phyloP scores from a whole-genome alignment of 2,329 filamentous ascomycete species.

The Pyrenophora seminiperda region DNA sequence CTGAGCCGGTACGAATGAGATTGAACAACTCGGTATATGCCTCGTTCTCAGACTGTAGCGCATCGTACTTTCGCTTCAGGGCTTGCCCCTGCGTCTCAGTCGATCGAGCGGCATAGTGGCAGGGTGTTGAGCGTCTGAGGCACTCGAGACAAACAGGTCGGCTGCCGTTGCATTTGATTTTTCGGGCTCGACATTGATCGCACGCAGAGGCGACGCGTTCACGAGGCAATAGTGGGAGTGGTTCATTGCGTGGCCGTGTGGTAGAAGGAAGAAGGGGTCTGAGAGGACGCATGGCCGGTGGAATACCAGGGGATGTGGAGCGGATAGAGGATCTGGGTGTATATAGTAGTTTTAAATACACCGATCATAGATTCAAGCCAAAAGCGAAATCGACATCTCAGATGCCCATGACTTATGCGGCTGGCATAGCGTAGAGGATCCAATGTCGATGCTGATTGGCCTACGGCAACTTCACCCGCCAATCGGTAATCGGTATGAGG shows the following conservation, averaged over 20 bases:
- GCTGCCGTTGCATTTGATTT: slow-evolving; percentile 15
- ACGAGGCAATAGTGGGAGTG: slow-evolving; percentile 2
- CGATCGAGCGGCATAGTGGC: slow-evolving; percentile 8
- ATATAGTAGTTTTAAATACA: background rate
- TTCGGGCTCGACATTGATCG: slow-evolving; percentile 11
- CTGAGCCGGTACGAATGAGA: slow-evolving; percentile 15
- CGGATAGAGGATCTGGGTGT: background rate
- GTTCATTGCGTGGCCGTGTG: slow-evolving; percentile 6
- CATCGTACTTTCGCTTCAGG: slow-evolving; percentile 19
- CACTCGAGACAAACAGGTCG: slow-evolving; percentile 10
- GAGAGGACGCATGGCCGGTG: slow-evolving; percentile 6
- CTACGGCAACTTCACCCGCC: slow-evolving; percentile 3
- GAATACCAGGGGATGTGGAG: background rate
- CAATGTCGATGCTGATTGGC: slow-evolving; percentile 10
- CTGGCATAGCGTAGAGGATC: slow-evolving; percentile 1
- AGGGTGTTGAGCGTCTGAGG: slow-evolving; percentile 7
- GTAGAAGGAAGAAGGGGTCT: slow-evolving; percentile 12
- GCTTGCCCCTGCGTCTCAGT: slow-evolving; percentile 15
- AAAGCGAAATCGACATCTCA: background rate
- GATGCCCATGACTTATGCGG: background rate
- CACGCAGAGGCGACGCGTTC: slow-evolving; percentile 14
- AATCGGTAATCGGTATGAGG: background rate
- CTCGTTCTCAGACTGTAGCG: slow-evolving; percentile 14
- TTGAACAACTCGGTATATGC: slow-evolving; percentile 20
- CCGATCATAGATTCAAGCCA: background rate